phyloP scores from a whole-genome alignment of 2,329 filamentous ascomycete species.

The Aureobasidium sp. region DNA sequence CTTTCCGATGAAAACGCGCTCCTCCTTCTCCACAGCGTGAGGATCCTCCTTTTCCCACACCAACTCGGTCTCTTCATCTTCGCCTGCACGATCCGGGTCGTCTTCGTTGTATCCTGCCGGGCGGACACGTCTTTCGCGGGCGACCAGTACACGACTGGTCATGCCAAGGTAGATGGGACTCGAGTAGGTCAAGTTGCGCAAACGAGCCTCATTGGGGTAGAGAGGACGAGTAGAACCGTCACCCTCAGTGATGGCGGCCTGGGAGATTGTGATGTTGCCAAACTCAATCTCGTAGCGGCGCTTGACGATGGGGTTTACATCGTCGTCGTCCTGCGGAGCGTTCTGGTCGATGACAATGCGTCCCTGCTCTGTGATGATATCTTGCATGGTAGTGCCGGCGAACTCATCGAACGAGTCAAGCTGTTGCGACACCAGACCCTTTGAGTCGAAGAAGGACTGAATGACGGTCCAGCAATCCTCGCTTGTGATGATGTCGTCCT shows the following conservation, averaged over 20 bases:
- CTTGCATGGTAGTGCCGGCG: slow-evolving; percentile 86
- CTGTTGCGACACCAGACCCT: slow-evolving; percentile 94
- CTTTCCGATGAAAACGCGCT: slow-evolving; percentile 86
- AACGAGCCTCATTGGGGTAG: slow-evolving; percentile 86
- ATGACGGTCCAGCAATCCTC: slow-evolving; percentile 99
- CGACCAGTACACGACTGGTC: slow-evolving; percentile 74
- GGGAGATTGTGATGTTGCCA: slow-evolving; percentile 78
- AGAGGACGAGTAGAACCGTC: slow-evolving; percentile 82
- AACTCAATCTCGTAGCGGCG: slow-evolving; percentile 95
- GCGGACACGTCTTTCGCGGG: slow-evolving; percentile 65
- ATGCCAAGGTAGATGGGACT: slow-evolving; percentile 87
- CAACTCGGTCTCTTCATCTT: slow-evolving; percentile 38
- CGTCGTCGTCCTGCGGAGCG: slow-evolving; percentile 66
- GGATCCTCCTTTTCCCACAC: slow-evolving; percentile 40
- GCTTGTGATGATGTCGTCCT: slow-evolving; percentile 60
- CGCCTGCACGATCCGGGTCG: slow-evolving; percentile 46
- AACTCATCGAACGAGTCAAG: slow-evolving; percentile 98
- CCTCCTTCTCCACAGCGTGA: slow-evolving; percentile 41
- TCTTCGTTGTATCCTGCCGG: slow-evolving; percentile 56
- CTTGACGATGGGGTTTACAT: slow-evolving; percentile 64
- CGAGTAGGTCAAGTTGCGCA: slow-evolving; percentile 93
- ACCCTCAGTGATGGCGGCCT: slow-evolving; percentile 85
- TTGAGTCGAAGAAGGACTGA: slow-evolving; percentile 90
- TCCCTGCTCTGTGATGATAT: slow-evolving; percentile 87
- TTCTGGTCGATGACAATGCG: slow-evolving; percentile 91